Percentiles rank a stretch among this genome's conserved stretches.
Conservation (phyloP, 495 filamentous ascomycete species). For the Friedmanniomyces endolithicus region DNA sequence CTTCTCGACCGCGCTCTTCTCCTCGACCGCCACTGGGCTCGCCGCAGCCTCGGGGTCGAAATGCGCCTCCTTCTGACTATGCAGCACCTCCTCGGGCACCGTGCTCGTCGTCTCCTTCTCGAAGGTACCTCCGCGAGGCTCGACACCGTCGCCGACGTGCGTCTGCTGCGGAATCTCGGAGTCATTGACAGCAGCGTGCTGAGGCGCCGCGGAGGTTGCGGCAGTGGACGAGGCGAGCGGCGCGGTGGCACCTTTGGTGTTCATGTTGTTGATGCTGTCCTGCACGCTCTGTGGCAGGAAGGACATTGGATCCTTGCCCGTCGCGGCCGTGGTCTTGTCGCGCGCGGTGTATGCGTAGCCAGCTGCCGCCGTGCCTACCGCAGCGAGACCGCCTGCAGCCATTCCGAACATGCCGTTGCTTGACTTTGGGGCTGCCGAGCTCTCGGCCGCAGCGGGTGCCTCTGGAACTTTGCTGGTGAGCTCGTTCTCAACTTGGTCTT, state of each 20-base stretch:
- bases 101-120: neutral
- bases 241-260: constrained; percentile 1
- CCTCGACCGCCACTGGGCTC: constrained; percentile 16
- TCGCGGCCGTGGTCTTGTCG: constrained; percentile 28
- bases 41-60: constrained; percentile 19
- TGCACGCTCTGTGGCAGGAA: constrained; percentile 12
- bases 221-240: neutral
- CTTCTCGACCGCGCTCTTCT: constrained; percentile 19
- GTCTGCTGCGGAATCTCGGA: constrained; percentile 3
- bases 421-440: neutral
- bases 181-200: neutral
- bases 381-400: constrained; percentile 22
- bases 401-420: constrained; percentile 11
- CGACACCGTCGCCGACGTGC: neutral
- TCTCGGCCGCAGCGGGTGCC: constrained; percentile 12
- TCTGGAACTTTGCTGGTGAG: constrained; percentile 17
- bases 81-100: constrained; percentile 3
- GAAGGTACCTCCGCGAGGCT: neutral
- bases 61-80: constrained; percentile 13
- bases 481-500: constrained; percentile 18
- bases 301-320: constrained; percentile 5
- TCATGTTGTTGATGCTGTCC: constrained; percentile 19
- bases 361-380: constrained; percentile 11
- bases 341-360: constrained; percentile 23
- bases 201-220: neutral